Percentiles rank a stretch among this genome's conserved stretches.
phyloP scores from a whole-genome alignment of 2,329 filamentous ascomycete species.

The Chrysosporium keratinophilum region DNA sequence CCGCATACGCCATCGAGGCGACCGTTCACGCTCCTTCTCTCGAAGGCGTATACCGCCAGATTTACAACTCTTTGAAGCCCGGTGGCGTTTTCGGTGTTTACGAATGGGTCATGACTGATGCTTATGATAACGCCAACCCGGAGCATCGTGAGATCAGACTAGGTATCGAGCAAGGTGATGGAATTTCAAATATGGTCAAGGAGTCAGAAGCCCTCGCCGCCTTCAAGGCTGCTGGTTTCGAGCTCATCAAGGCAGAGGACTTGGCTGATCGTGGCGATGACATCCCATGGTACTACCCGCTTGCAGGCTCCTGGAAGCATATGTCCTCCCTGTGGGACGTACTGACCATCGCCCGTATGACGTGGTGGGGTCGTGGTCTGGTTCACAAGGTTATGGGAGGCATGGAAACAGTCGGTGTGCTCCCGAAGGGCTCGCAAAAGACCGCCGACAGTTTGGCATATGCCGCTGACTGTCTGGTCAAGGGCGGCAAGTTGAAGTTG shows the following conservation, averaged over 20 bases:
- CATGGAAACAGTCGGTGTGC: conserved; percentile 63
- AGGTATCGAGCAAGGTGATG: conserved; percentile 89
- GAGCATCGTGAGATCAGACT: conserved; percentile 82
- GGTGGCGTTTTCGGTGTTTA: conserved; percentile 94
- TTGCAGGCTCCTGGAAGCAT: conserved; percentile 76
- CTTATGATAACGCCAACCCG: conserved; percentile 81
- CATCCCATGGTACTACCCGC: conserved; percentile 87
- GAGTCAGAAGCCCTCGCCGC: conserved; percentile 69
- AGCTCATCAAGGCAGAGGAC: conserved; percentile 74
- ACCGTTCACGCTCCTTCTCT: conserved; percentile 89
- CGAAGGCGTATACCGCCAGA: conserved; percentile 86
- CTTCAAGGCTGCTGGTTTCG: conserved; percentile 79
- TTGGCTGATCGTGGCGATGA: conserved; percentile 64
- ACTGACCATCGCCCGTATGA: conserved; percentile 80
- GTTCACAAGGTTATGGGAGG: conserved; percentile 67
- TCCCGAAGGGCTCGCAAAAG: conserved; percentile 79
- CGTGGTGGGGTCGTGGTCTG: conserved; percentile 63
- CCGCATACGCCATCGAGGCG: conserved; percentile 93
- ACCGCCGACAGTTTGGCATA: conserved; percentile 80
- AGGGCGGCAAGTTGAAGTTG: conserved; percentile 76
- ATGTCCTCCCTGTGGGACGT: conserved; percentile 69
- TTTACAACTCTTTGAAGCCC: conserved; percentile 89
- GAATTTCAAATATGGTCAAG: conserved; percentile 95
- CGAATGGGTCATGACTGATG: conserved; percentile 97
- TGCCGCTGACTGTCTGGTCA: conserved; percentile 75